Evolutionary conservation across 768 basidiomycete species (phyloP), one percentile per base, ranked within the genome.

Genomic region (Lactarius hengduanensis): DNA sequence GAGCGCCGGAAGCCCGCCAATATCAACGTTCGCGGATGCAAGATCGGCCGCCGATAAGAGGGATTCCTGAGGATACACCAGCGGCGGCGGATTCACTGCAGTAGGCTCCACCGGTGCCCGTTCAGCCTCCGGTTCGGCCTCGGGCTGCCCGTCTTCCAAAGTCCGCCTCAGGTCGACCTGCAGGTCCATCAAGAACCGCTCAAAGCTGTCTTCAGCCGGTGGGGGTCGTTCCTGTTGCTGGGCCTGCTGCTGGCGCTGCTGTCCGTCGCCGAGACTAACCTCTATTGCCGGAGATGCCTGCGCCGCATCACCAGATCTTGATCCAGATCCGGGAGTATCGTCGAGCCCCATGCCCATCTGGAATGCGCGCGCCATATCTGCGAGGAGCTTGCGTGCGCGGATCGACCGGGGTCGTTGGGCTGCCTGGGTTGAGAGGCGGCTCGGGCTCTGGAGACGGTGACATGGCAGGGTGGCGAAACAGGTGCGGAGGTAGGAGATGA

Each of bases 341-440:
- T 62, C 65, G 8, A 22, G 65, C 2, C 78, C 78, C 38, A 92
- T 79, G 15, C 90, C 90, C 56, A 89, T 78, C 70, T 90, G 89
- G 72, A 92, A 89, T 10, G 89, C 91, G 34, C 90, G 80, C 30
- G 89, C 88, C 88, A 92, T 91, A 74, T 92, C 90, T 0, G 87
- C 84, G 57, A 92, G 80, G 83, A 92, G 89, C 56, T 85, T n/a
- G 76, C 70, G 91, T 87, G 53, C 90, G 70, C 0, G 77, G 73
- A 73, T 90, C 84, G 55, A 77, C 54, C 7, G 66, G 59, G 43
- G 54, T 28, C 57, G 67, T 43, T 59, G 69, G 54, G 32, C 55
- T 50, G 32, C 45, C 50, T 40, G 65, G 13, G 22, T 8, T 57
- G 56, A 55, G 56, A 57, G 43, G 4, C 11, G 56, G 60, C 28